Conservation (phyloP, 495 filamentous ascomycete genomes). For the Daldinia childiae region DNA sequence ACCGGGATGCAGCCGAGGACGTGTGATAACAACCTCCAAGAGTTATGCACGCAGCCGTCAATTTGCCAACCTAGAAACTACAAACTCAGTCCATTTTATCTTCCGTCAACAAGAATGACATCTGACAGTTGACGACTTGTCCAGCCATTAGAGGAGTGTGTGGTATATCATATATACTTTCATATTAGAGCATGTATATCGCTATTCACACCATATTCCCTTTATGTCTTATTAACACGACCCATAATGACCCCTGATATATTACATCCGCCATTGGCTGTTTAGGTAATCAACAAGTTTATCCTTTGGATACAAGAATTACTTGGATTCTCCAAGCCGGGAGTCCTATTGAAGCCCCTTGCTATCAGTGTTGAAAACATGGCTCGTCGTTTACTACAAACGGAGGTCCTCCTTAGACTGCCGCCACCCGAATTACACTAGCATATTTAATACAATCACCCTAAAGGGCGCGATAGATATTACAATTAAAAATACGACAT, state of each 20-base stretch:
- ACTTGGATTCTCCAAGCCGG: neutral
- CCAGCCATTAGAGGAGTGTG: too few species aligned
- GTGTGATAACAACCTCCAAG: slow-evolving; percentile 1
- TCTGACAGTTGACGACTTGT: slow-evolving; percentile 10
- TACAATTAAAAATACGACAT: too few species aligned
- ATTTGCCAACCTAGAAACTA: neutral
- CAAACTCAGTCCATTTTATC: neutral
- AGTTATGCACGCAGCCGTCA: neutral
- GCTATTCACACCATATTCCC: neutral
- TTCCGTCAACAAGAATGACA: neutral
- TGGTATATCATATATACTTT: slow-evolving; percentile 5
- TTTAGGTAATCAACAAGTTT: neutral
- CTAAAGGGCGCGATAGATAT: too few species aligned
- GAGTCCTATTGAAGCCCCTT: neutral
- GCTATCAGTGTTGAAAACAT: too few species aligned
- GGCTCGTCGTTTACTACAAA: too few species aligned
- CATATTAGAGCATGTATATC: neutral
- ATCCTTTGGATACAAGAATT: neutral
- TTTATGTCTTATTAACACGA: neutral
- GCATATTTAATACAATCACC: too few species aligned
- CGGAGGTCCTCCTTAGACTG: too few species aligned
- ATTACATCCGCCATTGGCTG: neutral
- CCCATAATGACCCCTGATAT: neutral
- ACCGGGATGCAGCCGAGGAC: slow-evolving; percentile 16
- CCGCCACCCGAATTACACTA: too few species aligned